Evolutionary conservation across 306 rosid species (phyloP), one percentile per base, ranked within the genome.

Genomic region (Acacia confusa): DNA sequence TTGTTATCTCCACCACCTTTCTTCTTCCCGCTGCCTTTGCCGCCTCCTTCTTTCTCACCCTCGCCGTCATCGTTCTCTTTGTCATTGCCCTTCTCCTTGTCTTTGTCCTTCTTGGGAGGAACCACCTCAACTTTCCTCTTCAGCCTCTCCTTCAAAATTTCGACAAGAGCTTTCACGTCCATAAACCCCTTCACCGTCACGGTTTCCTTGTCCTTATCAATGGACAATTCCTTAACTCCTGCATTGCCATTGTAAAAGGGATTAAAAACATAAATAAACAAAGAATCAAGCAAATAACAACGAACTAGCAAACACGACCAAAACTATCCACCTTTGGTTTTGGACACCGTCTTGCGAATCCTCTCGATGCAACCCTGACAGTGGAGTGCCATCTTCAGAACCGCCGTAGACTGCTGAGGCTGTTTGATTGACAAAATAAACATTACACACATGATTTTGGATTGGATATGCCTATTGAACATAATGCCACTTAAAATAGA

Each of bases 321-420:
- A 10, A 41, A 1, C 17, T 66, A 32, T 19, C 76, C 22, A 95
- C 99, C 99, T 88, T 86, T 90, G 73, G 91, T 93, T 84, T 84
- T 92, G n/a, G 14, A 25, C 34, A 94, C 87, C 0, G 45, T 73
- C 78, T 12, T 93, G 58, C 72, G 57, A 83, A 95, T 93, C 88
- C 71, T 93, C 61, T 76, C 81, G 7, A 85, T 8, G 70, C 98
- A 95, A 2, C 99, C 99, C 76, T 93, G 91, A 78, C 99, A 93
- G 80, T 95, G 98, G 6, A 92, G 77, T 4, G 75, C 74, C 85
- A 95, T 79, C 89, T 93, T 93, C 76, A 93, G 81, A 40, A 92
- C 94, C 67, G 80, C 93, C 80, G 96, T 92, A n/a, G 92, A 82
- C 78, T 88, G 89, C 67, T 87, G 88, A 73, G 90, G 78, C 98